phyloP scores from a whole-genome alignment of 208 protist genomes.

The Tritrichomonas musculus region DNA sequence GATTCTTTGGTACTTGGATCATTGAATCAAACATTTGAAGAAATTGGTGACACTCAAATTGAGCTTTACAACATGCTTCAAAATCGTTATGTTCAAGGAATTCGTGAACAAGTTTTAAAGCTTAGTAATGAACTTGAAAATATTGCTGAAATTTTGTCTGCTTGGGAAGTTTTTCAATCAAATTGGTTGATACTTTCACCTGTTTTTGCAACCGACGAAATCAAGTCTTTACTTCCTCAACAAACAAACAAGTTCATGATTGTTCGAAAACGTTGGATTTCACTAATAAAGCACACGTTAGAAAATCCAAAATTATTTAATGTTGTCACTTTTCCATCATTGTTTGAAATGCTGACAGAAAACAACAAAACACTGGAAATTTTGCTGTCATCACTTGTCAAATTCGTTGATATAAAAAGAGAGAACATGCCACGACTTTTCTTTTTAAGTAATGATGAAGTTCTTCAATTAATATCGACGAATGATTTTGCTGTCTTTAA shows the following conservation, averaged over 20 bases:
- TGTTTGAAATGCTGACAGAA: neutral
- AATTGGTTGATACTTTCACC: neutral
- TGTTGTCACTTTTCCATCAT: neutral
- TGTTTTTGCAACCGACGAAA: neutral
- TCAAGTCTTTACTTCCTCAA: neutral
- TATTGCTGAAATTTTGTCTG: neutral
- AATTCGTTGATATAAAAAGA: neutral
- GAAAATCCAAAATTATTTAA: neutral
- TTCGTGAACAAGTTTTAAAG: neutral
- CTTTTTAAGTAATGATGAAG: conserved; percentile 6
- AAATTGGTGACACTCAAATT: neutral
- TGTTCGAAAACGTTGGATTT: neutral
- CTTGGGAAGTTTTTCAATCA: neutral
- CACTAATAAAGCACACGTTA: neutral
- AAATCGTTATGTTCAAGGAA: neutral
- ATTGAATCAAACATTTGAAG: neutral
- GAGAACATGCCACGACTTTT: neutral
- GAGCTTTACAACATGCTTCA: neutral
- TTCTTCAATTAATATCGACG: neutral
- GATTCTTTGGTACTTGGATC: neutral
- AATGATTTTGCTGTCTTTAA: neutral
- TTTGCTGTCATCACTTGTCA: neutral
- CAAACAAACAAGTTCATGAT: neutral
- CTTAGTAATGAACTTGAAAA: neutral
- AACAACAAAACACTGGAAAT: neutral